Percentiles rank a stretch among this genome's conserved stretches.
Conservation (phyloP, 345 rosid species). For the Brassica juncea region DNA sequence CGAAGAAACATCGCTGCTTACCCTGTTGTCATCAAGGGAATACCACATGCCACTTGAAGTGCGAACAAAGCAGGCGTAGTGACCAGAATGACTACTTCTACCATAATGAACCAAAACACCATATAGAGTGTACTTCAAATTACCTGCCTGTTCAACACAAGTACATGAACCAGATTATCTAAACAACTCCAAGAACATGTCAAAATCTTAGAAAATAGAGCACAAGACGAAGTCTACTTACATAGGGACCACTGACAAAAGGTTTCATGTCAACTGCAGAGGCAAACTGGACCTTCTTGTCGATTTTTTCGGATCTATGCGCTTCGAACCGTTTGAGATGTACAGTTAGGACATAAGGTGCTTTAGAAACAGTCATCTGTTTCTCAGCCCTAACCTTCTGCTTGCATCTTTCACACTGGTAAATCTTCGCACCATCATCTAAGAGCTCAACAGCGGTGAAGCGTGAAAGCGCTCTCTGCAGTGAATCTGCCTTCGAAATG, state of each 20-base stretch:
- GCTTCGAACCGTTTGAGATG: conserved; percentile 92
- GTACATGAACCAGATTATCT: background rate
- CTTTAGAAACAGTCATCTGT: conserved; percentile 83
- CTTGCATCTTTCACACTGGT: conserved; percentile 84
- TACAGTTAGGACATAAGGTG: conserved; percentile 79
- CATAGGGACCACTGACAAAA: conserved; percentile 73
- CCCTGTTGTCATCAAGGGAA: conserved; percentile 91
- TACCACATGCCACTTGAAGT: conserved; percentile 94
- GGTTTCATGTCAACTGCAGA: conserved; percentile 77
- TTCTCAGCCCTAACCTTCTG: conserved; percentile 84
- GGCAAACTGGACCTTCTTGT: conserved; percentile 68
- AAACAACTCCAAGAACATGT: conserved; percentile 1
- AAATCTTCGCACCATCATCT: conserved; percentile 91
- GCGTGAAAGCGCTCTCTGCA: conserved; percentile 68
- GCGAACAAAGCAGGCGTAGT: conserved; percentile 86
- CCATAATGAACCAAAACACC: conserved; percentile 96
- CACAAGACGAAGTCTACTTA: conserved; percentile 50
- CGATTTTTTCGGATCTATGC: conserved; percentile 72
- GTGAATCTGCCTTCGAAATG: conserved; percentile 75
- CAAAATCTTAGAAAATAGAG: background rate
- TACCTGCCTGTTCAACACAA: conserved; percentile 66
- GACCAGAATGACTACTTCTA: conserved; percentile 84
- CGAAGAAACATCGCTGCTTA: conserved; percentile 40
- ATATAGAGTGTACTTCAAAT: conserved; percentile 84
- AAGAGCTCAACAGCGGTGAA: conserved; percentile 76